Base-by-base conservation (phyloP, 192 early-diverging fungal genomes). In the Thamnidium elegans region DNA sequence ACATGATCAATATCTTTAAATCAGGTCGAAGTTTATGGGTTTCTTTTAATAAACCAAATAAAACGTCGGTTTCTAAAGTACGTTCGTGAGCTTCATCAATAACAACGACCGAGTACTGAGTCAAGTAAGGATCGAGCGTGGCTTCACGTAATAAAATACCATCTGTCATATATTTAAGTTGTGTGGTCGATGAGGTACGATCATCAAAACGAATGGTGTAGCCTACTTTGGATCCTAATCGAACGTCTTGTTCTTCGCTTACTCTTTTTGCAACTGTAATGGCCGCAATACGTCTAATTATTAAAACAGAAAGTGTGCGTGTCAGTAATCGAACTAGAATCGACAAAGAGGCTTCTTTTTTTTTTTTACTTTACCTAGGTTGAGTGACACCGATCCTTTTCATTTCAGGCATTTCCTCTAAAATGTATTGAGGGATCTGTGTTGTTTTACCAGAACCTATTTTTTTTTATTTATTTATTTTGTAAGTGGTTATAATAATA, bases 81-180 rank as follows among this genome's bases (percentile, higher is more conserved):
- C 97, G 85, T 71, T 99, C 97, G 76, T 99, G 97, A 0, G 95
- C 97, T 77, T 99, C 97, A 72, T 99, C 97, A 62, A 99, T 90
- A 63, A 99, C 90, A 36, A 99, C 87, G 20, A 89, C 82, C 13
- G 91, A 90, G 70, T 99, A 99, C 51, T 92, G 84, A n/a, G 80
- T 77, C 42, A 99, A 69, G 43, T 87, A 80, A 0, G 94, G 84
- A 45, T 95, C 89, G 55, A 85, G 79, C 13, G 96, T 81, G 20
- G 89, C 89, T 76, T 99, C 97, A 50, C 97, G 86, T 30, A 94
- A 78, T 20, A 99, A 78, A 32, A 97, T 91, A 80, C 97, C 97
- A 54, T 97, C 97, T 8, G 96, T 99, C 92, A 97, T 95, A 78
- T 97, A 97, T 70, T 92, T 94, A 30, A 99, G 87, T n/a, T 80